Evolutionary conservation across 495 filamentous ascomycete genomes (phyloP).

Genomic region (Schizothecium vesticola): DNA sequence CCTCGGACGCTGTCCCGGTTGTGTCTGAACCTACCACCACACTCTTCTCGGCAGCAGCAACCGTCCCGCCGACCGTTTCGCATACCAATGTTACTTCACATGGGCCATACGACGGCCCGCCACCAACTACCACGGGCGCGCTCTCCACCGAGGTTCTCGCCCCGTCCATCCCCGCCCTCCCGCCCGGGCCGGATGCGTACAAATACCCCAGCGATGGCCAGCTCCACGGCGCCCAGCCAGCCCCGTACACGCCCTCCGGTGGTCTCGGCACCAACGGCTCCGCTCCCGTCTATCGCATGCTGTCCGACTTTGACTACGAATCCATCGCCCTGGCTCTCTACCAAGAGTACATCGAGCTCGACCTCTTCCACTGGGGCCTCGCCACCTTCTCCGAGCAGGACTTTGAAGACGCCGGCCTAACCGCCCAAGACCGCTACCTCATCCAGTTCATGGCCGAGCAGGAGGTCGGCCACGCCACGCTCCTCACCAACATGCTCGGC

Average conservation of each 20-base stretch:
- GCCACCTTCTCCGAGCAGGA: constrained; percentile 64
- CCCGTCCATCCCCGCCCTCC: constrained; percentile 43
- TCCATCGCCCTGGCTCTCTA: constrained; percentile 67
- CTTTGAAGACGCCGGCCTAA: constrained; percentile 63
- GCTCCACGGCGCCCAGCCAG: constrained; percentile 58
- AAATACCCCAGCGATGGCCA: constrained; percentile 67
- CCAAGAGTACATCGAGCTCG: constrained; percentile 84
- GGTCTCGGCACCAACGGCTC: constrained; percentile 77
- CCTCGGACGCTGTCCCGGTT: constrained; percentile 27
- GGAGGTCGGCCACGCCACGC: constrained; percentile 73
- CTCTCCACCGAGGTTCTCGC: constrained; percentile 45
- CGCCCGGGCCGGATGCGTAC: constrained; percentile 47
- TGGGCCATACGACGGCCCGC: constrained; percentile 53
- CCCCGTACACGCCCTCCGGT: constrained; percentile 68
- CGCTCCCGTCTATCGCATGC: constrained; percentile 63
- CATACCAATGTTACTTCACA: constrained; percentile 43
- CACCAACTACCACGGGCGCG: constrained; percentile 55
- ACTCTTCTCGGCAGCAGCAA: constrained; percentile 19
- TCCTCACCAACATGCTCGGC: constrained; percentile 79
- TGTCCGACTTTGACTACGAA: constrained; percentile 71
- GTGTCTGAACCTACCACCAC: constrained; percentile 35
- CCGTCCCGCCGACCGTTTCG: constrained; percentile 21
- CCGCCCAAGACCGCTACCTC: constrained; percentile 60
- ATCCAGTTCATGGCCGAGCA: constrained; percentile 85
- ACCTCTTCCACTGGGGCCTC: constrained; percentile 78